Percentiles rank a stretch among this genome's conserved stretches.
Conservation (phyloP, 2,329 filamentous ascomycete species). For the Nannizzia gypsea region DNA sequence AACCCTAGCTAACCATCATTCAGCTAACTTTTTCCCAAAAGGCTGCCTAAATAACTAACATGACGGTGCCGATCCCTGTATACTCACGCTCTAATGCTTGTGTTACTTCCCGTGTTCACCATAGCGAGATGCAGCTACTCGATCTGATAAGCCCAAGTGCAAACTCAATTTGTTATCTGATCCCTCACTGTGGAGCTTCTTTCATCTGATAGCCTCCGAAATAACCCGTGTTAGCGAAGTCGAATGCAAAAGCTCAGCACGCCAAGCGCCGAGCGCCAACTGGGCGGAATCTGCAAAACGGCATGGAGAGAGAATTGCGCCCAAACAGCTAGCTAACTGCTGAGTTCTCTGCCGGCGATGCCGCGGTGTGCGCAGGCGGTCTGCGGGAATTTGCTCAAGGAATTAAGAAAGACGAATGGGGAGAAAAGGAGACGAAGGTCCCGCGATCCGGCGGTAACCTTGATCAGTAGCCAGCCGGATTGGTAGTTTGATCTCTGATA, state of each 20-base stretch:
- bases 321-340: neutral
- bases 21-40: no score
- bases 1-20: no score
- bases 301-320: neutral
- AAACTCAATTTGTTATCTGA: slow-evolving; percentile 1
- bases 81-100: neutral
- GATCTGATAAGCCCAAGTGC: neutral
- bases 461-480: neutral
- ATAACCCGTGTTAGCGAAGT: neutral
- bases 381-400: neutral
- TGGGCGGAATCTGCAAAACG: neutral
- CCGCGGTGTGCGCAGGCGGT: neutral
- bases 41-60: neutral
- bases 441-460: neutral
- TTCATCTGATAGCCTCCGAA: slow-evolving; percentile 1
- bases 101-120: neutral
- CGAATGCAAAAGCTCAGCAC: neutral
- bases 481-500: neutral
- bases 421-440: neutral
- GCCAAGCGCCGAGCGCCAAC: neutral
- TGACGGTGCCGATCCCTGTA: neutral
- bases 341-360: neutral
- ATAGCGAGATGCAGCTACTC: neutral
- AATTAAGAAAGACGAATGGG: neutral
- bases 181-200: neutral